Percentiles rank a stretch among this genome's conserved stretches.
Evolutionary conservation across 2,329 filamentous ascomycete species (phyloP).

Genomic region (Albophoma yamanashiensis): DNA sequence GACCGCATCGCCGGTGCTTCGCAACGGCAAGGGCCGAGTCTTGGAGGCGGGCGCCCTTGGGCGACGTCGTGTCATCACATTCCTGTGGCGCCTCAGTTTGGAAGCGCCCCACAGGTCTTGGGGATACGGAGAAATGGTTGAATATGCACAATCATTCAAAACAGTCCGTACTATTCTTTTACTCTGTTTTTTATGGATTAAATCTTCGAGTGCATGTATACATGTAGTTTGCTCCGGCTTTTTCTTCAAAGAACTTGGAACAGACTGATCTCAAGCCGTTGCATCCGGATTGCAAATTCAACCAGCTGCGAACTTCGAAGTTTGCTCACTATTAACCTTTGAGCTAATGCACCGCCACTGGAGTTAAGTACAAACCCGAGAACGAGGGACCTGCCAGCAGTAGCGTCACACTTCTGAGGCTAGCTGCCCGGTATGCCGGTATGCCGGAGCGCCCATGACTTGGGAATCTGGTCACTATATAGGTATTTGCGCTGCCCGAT

Average conservation of each 20-base stretch:
- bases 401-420: background rate
- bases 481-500: background rate
- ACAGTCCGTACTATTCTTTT: too few species aligned
- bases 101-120: background rate
- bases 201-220: too few species aligned
- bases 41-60: background rate
- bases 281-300: too few species aligned
- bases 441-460: background rate
- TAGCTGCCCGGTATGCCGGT: background rate
- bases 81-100: background rate
- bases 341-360: background rate
- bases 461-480: background rate
- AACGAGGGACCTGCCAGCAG: background rate
- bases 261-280: background rate
- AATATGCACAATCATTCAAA: too few species aligned
- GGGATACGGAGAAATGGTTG: background rate
- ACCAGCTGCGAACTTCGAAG: background rate
- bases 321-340: background rate
- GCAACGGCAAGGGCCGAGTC: background rate
- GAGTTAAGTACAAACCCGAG: background rate
- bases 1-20: background rate
- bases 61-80: background rate
- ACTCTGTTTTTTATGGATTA: too few species aligned
- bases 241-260: too few species aligned
- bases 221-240: too few species aligned